These are phyloP conservation scores for Moesziomyces antarcticus DNA, from an alignment of 1,284 basidiomycete genomes.

Conservation along the genomic window DNA sequence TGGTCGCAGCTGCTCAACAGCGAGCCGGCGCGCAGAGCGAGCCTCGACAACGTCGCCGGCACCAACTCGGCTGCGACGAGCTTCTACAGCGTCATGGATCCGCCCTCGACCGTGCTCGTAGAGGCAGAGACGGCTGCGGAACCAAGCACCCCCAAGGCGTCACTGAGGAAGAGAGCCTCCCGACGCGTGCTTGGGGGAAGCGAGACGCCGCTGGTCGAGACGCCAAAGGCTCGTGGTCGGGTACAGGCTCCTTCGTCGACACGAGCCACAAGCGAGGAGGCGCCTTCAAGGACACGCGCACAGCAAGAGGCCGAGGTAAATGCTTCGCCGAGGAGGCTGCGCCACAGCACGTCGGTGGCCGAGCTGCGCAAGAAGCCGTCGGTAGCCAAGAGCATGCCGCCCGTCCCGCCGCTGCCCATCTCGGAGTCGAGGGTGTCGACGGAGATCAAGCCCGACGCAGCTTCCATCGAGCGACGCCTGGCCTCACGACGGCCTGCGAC, in stretches of 20 bases:
- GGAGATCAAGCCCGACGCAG: neutral
- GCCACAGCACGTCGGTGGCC: constrained; percentile 27
- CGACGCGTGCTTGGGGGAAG: constrained; percentile 1
- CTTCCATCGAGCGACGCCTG: neutral
- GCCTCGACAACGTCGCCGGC: neutral
- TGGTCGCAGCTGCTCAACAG: constrained; percentile 34
- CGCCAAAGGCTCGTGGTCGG: constrained; percentile 23
- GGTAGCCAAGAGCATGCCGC: constrained; percentile 5
- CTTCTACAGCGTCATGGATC: constrained; percentile 4
- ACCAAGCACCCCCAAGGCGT: constrained; percentile 29
- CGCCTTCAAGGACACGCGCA: constrained; percentile 5
- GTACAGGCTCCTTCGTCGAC: constrained; percentile 7
- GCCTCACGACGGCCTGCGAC: constrained; percentile 6
- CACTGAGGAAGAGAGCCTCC: constrained; percentile 13
- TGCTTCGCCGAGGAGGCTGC: constrained; percentile 20
- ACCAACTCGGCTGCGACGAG: constrained; percentile 8
- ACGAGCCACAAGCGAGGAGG: constrained; percentile 38
- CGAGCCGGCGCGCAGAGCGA: constrained; percentile 3
- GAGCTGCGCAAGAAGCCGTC: constrained; percentile 24
- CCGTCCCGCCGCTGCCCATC: constrained; percentile 12
- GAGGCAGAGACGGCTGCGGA: neutral
- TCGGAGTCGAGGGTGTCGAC: neutral
- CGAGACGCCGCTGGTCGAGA: constrained; percentile 7
- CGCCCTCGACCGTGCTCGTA: neutral
- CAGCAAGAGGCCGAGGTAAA: neutral